A percentile compares a stretch with the other conserved stretches of the same genome.
Evolutionary conservation across 768 basidiomycete species (phyloP).

Genomic region (Amanita fuliginea): DNA sequence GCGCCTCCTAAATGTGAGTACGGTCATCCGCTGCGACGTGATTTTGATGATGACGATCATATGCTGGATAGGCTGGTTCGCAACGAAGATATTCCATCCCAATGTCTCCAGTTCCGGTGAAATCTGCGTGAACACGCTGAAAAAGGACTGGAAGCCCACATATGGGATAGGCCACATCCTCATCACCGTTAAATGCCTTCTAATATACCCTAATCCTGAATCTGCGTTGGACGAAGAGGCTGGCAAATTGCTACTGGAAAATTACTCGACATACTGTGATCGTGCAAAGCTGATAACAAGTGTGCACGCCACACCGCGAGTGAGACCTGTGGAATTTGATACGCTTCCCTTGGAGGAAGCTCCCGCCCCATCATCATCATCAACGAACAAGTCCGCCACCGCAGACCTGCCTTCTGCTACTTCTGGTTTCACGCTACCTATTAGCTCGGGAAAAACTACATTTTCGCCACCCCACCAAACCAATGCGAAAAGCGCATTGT

Average conservation of each 20-base stretch:
- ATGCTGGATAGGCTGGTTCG: conserved; percentile 59
- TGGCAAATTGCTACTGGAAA: conserved; percentile 81
- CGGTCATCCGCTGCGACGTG: neutral
- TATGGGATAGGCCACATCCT: conserved; percentile 90
- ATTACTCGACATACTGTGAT: conserved; percentile 80
- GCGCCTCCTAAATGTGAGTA: conserved; percentile 85
- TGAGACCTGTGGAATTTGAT: conserved; percentile 63
- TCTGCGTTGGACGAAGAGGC: conserved; percentile 95
- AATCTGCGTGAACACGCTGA: conserved; percentile 94
- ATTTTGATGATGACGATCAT: conserved; percentile 5
- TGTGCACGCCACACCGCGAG: conserved; percentile 82
- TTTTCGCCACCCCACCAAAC: neutral
- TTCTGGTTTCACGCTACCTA: conserved; percentile 27
- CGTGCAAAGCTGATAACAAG: conserved; percentile 84
- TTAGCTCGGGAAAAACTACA: conserved; percentile 30
- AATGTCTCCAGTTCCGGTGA: conserved; percentile 86
- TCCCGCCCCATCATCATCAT: conserved; percentile 14
- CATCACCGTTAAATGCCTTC: conserved; percentile 86
- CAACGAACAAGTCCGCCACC: conserved; percentile 11
- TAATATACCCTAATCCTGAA: conserved; percentile 96
- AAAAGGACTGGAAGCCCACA: conserved; percentile 92
- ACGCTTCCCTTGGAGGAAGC: conserved; percentile 20
- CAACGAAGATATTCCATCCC: conserved; percentile 95
- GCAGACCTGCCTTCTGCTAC: conserved; percentile 15
- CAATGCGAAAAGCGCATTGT: conserved; percentile 8